Evolutionary conservation across 371 early-diverging fungal genomes (phyloP).

Genomic region (Lichtheimia corymbifera): DNA sequence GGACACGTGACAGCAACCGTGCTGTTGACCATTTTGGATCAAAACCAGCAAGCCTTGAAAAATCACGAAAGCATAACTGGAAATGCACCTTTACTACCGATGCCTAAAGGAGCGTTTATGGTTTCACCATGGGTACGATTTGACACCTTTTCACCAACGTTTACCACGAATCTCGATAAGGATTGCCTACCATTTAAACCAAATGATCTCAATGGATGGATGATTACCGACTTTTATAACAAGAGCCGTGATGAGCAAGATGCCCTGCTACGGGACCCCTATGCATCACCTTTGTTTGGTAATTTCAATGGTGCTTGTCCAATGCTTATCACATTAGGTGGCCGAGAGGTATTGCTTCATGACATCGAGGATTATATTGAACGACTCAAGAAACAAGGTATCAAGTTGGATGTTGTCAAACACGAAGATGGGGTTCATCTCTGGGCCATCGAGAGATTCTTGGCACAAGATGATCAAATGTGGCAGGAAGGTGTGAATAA

Average conservation of each 20-base stretch:
- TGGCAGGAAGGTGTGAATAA: conserved; percentile 14
- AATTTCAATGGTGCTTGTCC: conserved; percentile 27
- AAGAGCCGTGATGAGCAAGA: conserved; percentile 10
- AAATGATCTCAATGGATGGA: not conserved
- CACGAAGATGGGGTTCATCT: conserved; percentile 28
- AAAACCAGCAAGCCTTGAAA: not conserved
- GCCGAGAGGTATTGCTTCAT: conserved; percentile 29
- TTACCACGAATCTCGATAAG: conserved; percentile 6
- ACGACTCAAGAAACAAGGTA: conserved; percentile 20
- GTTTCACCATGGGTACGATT: conserved; percentile 40
- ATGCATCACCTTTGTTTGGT: conserved; percentile 24
- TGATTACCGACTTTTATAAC: conserved; percentile 4
- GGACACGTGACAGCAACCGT: conserved; percentile 28
- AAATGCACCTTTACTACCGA: conserved; percentile 18
- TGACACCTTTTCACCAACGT: conserved; percentile 17
- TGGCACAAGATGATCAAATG: conserved; percentile 8
- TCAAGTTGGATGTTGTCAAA: conserved; percentile 26
- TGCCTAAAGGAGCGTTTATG: conserved; percentile 24
- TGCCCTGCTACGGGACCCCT: conserved; percentile 17
- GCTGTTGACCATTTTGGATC: conserved; percentile 17
- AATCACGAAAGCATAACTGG: not conserved
- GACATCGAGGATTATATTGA: conserved; percentile 24
- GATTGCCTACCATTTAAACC: conserved; percentile 13
- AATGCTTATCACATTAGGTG: conserved; percentile 29
- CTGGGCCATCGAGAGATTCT: conserved; percentile 24